Percentiles rank a stretch among this genome's conserved stretches.
Evolutionary conservation across 208 protist genomes (phyloP).

Genomic region (Wallacemonas sp.): DNA sequence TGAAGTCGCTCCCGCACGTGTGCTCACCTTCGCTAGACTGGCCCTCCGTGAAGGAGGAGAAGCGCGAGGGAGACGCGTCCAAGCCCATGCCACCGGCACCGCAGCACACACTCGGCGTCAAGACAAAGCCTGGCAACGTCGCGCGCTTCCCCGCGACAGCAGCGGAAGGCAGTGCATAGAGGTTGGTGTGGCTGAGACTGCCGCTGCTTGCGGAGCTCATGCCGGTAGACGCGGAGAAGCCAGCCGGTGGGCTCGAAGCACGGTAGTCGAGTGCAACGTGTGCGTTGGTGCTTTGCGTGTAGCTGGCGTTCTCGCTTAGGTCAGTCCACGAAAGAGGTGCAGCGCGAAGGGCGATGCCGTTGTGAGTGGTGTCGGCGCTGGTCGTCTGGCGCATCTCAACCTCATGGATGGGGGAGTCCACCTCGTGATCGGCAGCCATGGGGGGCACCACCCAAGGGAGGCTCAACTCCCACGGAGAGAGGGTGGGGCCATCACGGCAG

Average conservation of each 20-base stretch:
- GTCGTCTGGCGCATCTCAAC: no score
- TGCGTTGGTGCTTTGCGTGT: not conserved
- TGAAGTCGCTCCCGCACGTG: not conserved
- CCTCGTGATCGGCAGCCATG: not conserved
- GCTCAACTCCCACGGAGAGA: slow-evolving; percentile 3
- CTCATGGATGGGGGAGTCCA: not conserved
- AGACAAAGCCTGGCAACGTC: not conserved
- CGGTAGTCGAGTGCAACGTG: not conserved
- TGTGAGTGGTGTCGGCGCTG: not conserved
- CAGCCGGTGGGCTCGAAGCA: not conserved
- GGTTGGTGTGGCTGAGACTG: slow-evolving; percentile 2
- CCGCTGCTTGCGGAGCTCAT: not conserved
- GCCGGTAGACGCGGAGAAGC: not conserved
- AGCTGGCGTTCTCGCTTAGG: not conserved
- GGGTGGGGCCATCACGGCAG: not conserved
- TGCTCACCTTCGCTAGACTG: slow-evolving; percentile 3
- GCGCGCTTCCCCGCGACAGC: not conserved
- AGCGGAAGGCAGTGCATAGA: not conserved
- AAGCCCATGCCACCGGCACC: not conserved
- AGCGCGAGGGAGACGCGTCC: slow-evolving; percentile 9
- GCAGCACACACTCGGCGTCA: not conserved
- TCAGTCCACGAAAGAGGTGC: not conserved
- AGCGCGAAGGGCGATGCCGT: not conserved
- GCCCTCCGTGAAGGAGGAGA: slow-evolving; percentile 12
- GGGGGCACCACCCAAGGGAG: not conserved